phyloP scores from a whole-genome alignment of 768 basidiomycete genomes.

The Tulasnella sp. region DNA sequence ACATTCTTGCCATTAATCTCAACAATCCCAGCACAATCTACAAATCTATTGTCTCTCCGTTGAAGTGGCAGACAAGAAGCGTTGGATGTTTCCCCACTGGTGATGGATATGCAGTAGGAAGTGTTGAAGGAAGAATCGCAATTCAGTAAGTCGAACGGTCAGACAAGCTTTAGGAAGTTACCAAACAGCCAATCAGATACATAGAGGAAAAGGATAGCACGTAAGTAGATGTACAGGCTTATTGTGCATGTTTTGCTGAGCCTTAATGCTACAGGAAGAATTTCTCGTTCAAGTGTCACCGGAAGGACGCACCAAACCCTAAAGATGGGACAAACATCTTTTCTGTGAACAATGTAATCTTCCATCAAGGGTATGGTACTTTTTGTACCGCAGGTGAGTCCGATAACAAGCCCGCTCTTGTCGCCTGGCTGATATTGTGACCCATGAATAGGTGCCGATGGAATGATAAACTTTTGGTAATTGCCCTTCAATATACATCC shows the following conservation, averaged over 20 bases:
- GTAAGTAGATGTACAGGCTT: slow-evolving; percentile 29
- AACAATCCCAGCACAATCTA: slow-evolving; percentile 64
- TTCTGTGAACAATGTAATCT: slow-evolving; percentile 74
- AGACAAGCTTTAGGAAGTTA: slow-evolving; percentile 1
- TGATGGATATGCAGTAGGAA: slow-evolving; percentile 72
- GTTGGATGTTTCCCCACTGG: slow-evolving; percentile 70
- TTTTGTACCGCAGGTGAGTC: slow-evolving; percentile 78
- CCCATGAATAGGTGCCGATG: slow-evolving; percentile 46
- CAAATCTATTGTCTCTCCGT: slow-evolving; percentile 69
- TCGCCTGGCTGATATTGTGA: slow-evolving; percentile 18
- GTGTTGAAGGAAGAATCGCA: slow-evolving; percentile 83
- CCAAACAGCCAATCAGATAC: slow-evolving; percentile 38
- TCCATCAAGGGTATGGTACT: slow-evolving; percentile 74
- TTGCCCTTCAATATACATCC: not conserved
- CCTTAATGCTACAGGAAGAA: slow-evolving; percentile 34
- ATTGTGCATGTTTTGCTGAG: not conserved
- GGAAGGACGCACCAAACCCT: slow-evolving; percentile 40
- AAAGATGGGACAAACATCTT: slow-evolving; percentile 62
- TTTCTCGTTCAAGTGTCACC: slow-evolving; percentile 82
- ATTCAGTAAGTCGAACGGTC: slow-evolving; percentile 62
- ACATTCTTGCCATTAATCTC: slow-evolving; percentile 81
- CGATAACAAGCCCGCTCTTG: slow-evolving; percentile 24
- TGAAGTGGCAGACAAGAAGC: slow-evolving; percentile 89
- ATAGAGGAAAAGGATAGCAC: slow-evolving; percentile 73
- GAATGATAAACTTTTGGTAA: slow-evolving; percentile 71